phyloP scores from a whole-genome alignment of 495 filamentous ascomycete genomes.

The Hyaloscypha finlandica region DNA sequence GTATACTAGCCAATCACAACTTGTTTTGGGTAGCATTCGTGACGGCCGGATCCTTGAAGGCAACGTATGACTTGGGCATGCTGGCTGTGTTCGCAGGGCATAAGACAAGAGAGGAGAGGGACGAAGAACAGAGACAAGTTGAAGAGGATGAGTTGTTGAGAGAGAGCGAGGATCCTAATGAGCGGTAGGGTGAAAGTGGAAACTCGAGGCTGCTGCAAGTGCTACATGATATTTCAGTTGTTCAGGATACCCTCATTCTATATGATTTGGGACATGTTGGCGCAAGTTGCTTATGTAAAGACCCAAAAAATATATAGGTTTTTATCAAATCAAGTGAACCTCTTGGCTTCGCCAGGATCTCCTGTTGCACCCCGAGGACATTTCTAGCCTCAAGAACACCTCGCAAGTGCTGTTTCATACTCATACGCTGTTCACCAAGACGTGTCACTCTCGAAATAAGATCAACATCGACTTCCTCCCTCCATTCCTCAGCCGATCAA shows the following conservation, averaged over 20 bases:
- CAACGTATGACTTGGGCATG: slow-evolving; percentile 73
- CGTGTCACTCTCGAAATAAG: too few relatives aligned
- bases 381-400: too few relatives aligned
- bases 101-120: slow-evolving; percentile 7
- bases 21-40: slow-evolving; percentile 75
- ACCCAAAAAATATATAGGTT: not conserved
- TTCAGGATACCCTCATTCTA: not conserved
- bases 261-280: not conserved
- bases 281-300: too few relatives aligned
- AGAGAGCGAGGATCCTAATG: slow-evolving; percentile 15
- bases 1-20: slow-evolving; percentile 59
- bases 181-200: not conserved
- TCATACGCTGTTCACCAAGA: too few relatives aligned
- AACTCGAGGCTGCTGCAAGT: not conserved
- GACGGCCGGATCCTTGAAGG: slow-evolving; percentile 67
- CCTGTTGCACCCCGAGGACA: too few relatives aligned
- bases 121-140: slow-evolving; percentile 32
- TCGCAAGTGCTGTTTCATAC: too few relatives aligned
- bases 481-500: too few relatives aligned
- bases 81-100: slow-evolving; percentile 58
- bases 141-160: slow-evolving; percentile 38
- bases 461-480: too few relatives aligned
- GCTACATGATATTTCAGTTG: not conserved
- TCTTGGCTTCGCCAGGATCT: too few relatives aligned
- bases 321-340: too few relatives aligned